phyloP scores from a whole-genome alignment of 2,329 filamentous ascomycete genomes.

The Bimuria novae-zelandiae region DNA sequence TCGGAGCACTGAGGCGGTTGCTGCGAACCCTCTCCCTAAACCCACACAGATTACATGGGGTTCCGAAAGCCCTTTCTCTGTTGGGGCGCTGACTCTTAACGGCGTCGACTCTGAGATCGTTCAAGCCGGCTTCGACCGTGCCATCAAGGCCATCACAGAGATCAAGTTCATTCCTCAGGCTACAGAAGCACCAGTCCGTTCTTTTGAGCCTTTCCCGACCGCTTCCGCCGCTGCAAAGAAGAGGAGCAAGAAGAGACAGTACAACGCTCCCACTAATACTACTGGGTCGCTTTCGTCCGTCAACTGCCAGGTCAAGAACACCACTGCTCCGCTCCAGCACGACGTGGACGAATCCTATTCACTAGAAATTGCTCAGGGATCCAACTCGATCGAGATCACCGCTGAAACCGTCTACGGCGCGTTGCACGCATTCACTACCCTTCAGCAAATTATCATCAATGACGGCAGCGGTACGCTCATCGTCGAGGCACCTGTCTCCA shows the following conservation, averaged over 20 bases:
- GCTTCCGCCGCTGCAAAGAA: constrained; percentile 27
- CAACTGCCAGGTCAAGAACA: constrained; percentile 53
- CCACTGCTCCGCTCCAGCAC: constrained; percentile 56
- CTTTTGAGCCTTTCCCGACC: constrained; percentile 58
- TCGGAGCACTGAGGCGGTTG: constrained; percentile 49
- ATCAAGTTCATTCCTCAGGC: constrained; percentile 61
- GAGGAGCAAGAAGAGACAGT: constrained; percentile 28
- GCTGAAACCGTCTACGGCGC: constrained; percentile 60
- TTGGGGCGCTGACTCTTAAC: constrained; percentile 48
- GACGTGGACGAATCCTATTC: constrained; percentile 63
- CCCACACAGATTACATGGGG: constrained; percentile 60
- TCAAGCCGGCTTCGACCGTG: constrained; percentile 56
- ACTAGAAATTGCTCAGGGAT: constrained; percentile 48
- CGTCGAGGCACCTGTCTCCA: constrained; percentile 58
- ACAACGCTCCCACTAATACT: constrained; percentile 24
- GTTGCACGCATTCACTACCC: constrained; percentile 61
- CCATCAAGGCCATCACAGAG: constrained; percentile 52
- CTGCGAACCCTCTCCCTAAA: constrained; percentile 60
- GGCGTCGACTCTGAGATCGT: constrained; percentile 44
- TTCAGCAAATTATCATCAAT: constrained; percentile 60
- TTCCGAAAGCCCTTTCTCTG: constrained; percentile 53
- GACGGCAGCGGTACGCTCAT: constrained; percentile 52
- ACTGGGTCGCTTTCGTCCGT: constrained; percentile 48
- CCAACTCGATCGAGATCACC: constrained; percentile 51
- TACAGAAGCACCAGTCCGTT: constrained; percentile 56